phyloP scores from a whole-genome alignment of 208 protist species.

The Balamuthia mandrillaris region DNA sequence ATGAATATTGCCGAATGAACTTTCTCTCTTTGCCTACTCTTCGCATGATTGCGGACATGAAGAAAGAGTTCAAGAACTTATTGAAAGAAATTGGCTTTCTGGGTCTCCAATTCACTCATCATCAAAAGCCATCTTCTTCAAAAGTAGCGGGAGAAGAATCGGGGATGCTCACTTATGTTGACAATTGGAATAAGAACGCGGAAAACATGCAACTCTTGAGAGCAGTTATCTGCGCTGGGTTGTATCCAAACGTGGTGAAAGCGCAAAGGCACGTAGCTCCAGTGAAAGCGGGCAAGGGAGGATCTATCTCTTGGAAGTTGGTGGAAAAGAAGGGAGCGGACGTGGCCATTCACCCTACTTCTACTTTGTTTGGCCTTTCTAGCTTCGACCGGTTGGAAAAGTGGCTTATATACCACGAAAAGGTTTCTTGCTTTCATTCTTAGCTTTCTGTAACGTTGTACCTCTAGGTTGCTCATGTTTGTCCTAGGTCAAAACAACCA shows the following conservation, averaged over 20 bases:
- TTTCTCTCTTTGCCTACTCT: constrained; percentile 80
- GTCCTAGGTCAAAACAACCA: constrained; percentile 86
- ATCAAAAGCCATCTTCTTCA: neutral
- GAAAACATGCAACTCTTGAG: constrained; percentile 79
- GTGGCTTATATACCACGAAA: constrained; percentile 88
- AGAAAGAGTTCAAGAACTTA: constrained; percentile 86
- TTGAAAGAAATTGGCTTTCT: constrained; percentile 85
- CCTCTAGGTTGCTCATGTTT: too few species aligned
- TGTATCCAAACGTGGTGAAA: constrained; percentile 89
- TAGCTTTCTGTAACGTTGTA: too few species aligned
- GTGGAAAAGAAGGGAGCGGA: constrained; percentile 18
- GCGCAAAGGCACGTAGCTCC: constrained; percentile 1
- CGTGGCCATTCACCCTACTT: neutral
- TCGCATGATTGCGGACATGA: constrained; percentile 81
- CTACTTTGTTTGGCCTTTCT: neutral
- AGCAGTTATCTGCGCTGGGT: constrained; percentile 85
- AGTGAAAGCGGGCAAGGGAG: neutral
- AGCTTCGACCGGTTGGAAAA: constrained; percentile 57
- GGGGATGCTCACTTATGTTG: neutral
- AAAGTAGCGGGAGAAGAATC: neutral
- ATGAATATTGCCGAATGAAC: constrained; percentile 75
- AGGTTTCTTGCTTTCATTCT: too few species aligned
- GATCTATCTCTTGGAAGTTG: neutral
- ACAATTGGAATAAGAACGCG: constrained; percentile 79
- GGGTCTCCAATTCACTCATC: too few species aligned